Evolutionary conservation across 176 grass and related monocot genomes (phyloP), one percentile per base, ranked within the genome.

Genomic region (Aegilops sharonensis): DNA sequence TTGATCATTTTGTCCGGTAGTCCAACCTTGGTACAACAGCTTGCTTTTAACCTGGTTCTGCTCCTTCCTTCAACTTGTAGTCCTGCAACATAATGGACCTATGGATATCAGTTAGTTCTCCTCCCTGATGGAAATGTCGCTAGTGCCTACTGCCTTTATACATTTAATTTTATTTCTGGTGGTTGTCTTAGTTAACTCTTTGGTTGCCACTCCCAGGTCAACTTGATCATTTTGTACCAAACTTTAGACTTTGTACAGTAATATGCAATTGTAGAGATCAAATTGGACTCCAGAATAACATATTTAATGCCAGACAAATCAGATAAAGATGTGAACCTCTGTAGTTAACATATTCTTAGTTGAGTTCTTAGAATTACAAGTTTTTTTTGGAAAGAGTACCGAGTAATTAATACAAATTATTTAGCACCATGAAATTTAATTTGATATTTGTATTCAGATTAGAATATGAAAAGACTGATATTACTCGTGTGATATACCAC

Each of bases 11-110:
- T 61, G 59, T 61, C 18, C 21, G 59, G 18, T n/a, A n/a, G 59
- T 61, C 59, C 59, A 61, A 61, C 10, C 59, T 61, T 61, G 8
- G 57, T 23, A 61, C 21, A 11, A 61, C 59, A 61, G 8, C 21
- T n/a, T 61, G 91, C 95, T 66, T 95, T 91, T 88, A 89, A 93
- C 80, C 72, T 95, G 85, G 89, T 98, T 68, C 83, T 84, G 75
- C 31, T 72, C 54, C 59, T 69, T 39, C 85, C 24, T 9, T 87
- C 68, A 18, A 11, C 5, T 37, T 75, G 78, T 29, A 62, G 20
- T 69, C 34, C 20, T 52, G 20, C 12, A 43, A 50, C 30, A 24
- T 20, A 27, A 5, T 42, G 12, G 65, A 14, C 72, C 34, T 56
- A 56, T 43, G 15, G n/a, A 54, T 14, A 57, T 78, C 47, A 12